Evolutionary conservation across 345 rosid species (phyloP).

Genomic region (Clarkia xantiana): DNA sequence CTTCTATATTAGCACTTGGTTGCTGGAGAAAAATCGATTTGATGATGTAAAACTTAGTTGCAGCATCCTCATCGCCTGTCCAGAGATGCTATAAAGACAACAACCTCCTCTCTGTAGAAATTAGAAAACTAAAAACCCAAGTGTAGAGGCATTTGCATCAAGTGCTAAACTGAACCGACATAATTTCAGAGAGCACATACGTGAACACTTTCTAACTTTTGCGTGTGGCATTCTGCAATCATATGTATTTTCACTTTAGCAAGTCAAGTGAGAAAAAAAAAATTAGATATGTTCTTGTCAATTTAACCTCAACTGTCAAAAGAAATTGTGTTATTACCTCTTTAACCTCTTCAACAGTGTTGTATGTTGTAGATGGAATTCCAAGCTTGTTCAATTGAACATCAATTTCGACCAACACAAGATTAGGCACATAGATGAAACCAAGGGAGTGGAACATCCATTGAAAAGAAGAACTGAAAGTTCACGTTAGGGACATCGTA

Average conservation of each 20-base stretch:
- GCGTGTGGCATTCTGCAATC: conserved; percentile 63
- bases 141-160: too few relatives aligned
- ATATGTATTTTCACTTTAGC: not conserved
- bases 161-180: too few relatives aligned
- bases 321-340: conserved; percentile 27
- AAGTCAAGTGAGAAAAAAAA: not conserved
- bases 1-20: too few relatives aligned
- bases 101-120: too few relatives aligned
- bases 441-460: not conserved
- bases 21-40: too few relatives aligned
- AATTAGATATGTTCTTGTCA: not conserved
- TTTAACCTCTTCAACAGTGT: conserved; percentile 77
- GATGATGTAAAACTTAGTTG: too few relatives aligned
- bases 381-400: conserved; percentile 83
- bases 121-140: too few relatives aligned
- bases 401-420: conserved; percentile 79
- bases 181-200: conserved; percentile 66
- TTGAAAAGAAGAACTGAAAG: not conserved
- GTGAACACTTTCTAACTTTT: conserved; percentile 75
- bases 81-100: too few relatives aligned
- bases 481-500: too few relatives aligned
- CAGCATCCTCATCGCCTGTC: too few relatives aligned
- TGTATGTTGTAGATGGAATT: conserved; percentile 78
- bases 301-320: not conserved
- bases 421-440: conserved; percentile 61